Percentiles rank a stretch among this genome's conserved stretches.
These are phyloP conservation scores for Saturnispora kantuleensis DNA, from an alignment of 805 yeast genomes.

Conservation along the genomic window DNA sequence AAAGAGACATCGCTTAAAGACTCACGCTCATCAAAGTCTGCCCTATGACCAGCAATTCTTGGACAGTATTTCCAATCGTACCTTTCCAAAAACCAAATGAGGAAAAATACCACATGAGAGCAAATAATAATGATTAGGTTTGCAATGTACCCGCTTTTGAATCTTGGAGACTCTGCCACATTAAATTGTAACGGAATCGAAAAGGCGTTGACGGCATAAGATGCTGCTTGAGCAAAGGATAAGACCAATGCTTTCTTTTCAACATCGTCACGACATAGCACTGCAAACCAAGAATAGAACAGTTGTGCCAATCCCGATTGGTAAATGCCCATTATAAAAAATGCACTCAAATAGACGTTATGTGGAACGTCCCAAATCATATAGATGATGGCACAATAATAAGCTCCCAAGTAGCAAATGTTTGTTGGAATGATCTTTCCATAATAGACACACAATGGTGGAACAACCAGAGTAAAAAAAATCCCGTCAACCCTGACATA, in stretches of 20 bases:
- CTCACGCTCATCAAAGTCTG: background rate
- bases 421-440: constrained; percentile 14
- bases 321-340: constrained; percentile 26
- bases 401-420: constrained; percentile 6
- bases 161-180: constrained; percentile 11
- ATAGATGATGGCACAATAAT: constrained; percentile 11
- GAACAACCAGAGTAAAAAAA: constrained; percentile 20
- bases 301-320: constrained; percentile 15
- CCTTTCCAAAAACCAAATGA: constrained; percentile 12
- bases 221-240: constrained; percentile 12
- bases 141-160: constrained; percentile 12
- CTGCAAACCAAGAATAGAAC: constrained; percentile 15
- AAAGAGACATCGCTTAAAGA: no score
- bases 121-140: constrained; percentile 10
- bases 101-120: constrained; percentile 10
- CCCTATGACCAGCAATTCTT: constrained; percentile 14
- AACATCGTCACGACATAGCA: constrained; percentile 15
- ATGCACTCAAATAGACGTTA: constrained; percentile 29
- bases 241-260: constrained; percentile 17
- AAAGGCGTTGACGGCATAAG: constrained; percentile 16
- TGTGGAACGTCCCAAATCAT: constrained; percentile 11
- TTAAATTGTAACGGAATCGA: constrained; percentile 16
- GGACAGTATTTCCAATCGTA: constrained; percentile 13
- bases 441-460: constrained; percentile 33
- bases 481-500: constrained; percentile 12